Evolutionary conservation across 2,329 filamentous ascomycete species (phyloP).

Genomic region (Lasiodiplodia gonubiensis): DNA sequence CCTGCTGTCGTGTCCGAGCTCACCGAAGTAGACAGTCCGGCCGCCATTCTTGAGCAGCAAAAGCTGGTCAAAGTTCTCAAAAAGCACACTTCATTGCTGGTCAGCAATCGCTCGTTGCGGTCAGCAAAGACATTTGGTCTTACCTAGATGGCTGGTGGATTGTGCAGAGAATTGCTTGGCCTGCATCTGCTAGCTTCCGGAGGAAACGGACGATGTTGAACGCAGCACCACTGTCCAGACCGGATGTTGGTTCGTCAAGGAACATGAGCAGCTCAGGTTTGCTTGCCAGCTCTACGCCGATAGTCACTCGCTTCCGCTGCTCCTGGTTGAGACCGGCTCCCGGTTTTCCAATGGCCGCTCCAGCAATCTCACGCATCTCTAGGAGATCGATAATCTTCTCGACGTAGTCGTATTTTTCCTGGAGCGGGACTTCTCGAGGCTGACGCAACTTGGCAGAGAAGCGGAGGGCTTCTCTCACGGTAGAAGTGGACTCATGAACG

Average conservation of each 20-base stretch:
- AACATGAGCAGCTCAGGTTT: slow-evolving; percentile 72
- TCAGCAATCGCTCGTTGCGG: slow-evolving; percentile 38
- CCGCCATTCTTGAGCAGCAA: slow-evolving; percentile 69
- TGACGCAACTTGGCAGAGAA: slow-evolving; percentile 71
- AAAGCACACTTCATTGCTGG: slow-evolving; percentile 70
- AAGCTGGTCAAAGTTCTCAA: slow-evolving; percentile 70
- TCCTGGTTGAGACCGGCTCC: slow-evolving; percentile 63
- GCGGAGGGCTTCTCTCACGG: slow-evolving; percentile 68
- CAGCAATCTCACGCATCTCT: slow-evolving; percentile 71
- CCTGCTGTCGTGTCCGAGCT: slow-evolving; percentile 52
- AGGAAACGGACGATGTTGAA: slow-evolving; percentile 70
- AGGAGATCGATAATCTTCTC: slow-evolving; percentile 67
- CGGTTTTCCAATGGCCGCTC: slow-evolving; percentile 65
- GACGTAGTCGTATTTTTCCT: slow-evolving; percentile 71
- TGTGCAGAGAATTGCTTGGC: slow-evolving; percentile 71
- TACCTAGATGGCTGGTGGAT: slow-evolving; percentile 70
- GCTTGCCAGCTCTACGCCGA: slow-evolving; percentile 71
- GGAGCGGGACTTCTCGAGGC: slow-evolving; percentile 58
- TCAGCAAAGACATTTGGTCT: no score
- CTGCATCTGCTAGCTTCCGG: slow-evolving; percentile 67
- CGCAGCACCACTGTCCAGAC: slow-evolving; percentile 70
- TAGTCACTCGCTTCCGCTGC: slow-evolving; percentile 73
- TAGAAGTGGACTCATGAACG: slow-evolving; percentile 69
- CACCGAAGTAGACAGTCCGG: slow-evolving; percentile 70
- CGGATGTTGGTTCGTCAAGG: slow-evolving; percentile 70